These are phyloP conservation scores for Aciculosporium take DNA, from an alignment of 2,329 filamentous ascomycete species.

Conservation along the genomic window DNA sequence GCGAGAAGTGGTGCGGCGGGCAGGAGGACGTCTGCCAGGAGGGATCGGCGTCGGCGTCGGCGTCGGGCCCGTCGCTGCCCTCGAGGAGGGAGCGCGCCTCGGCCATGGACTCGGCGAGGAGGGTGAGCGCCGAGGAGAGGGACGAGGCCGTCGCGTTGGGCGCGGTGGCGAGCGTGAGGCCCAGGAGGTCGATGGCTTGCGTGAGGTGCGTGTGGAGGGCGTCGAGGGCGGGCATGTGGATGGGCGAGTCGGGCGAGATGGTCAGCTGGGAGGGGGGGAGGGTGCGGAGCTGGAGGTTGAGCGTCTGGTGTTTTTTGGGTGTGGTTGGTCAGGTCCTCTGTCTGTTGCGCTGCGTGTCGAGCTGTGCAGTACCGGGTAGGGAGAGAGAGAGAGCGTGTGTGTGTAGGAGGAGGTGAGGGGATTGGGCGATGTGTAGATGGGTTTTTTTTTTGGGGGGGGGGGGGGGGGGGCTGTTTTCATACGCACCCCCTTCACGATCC, in stretches of 20 bases:
- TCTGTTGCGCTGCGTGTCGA: too few relatives aligned
- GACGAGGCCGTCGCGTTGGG: constrained; percentile 41
- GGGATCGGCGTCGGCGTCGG: constrained; percentile 21
- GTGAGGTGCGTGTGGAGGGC: constrained; percentile 65
- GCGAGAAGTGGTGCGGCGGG: constrained; percentile 28
- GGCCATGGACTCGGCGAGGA: constrained; percentile 40
- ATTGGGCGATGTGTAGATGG: too few relatives aligned
- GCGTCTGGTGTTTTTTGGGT: constrained; percentile 36
- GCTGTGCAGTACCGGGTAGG: too few relatives aligned
- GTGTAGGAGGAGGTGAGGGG: constrained; percentile 2
- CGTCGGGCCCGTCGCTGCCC: constrained; percentile 28
- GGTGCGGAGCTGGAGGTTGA: constrained; percentile 63
- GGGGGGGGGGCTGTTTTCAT: not conserved
- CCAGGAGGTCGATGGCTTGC: constrained; percentile 68
- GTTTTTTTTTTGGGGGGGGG: too few relatives aligned
- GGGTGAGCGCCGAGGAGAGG: constrained; percentile 39
- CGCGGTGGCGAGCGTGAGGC: constrained; percentile 48
- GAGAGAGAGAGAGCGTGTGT: not conserved
- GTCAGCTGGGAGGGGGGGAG: constrained; percentile 38
- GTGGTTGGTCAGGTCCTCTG: too few relatives aligned
- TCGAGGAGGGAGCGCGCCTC: constrained; percentile 40
- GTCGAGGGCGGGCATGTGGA: constrained; percentile 55
- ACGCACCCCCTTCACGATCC: constrained; percentile 77
- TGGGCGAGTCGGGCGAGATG: constrained; percentile 34
- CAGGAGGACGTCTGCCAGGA: constrained; percentile 31